These are phyloP conservation scores for Coleophoma eucalyptorum DNA, from an alignment of 2,329 filamentous ascomycete genomes.

Conservation along the genomic window DNA sequence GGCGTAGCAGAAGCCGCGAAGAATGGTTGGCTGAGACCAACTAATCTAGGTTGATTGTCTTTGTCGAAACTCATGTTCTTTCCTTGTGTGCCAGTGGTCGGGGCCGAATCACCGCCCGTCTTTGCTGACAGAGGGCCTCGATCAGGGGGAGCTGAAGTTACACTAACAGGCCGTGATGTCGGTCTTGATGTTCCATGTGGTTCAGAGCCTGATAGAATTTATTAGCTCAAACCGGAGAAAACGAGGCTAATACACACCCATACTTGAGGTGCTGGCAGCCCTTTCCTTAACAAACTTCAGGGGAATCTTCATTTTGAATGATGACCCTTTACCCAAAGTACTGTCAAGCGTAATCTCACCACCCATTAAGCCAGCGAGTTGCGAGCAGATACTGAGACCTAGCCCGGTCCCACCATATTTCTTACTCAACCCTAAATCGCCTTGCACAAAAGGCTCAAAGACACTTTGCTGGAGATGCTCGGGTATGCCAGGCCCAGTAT, in stretches of 20 bases:
- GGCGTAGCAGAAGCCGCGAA: conserved; percentile 41
- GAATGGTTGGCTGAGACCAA: conserved; percentile 81
- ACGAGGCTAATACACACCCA: conserved; percentile 2
- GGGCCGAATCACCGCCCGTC: neutral
- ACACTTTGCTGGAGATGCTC: conserved; percentile 74
- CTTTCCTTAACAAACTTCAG: conserved; percentile 71
- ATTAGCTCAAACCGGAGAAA: neutral
- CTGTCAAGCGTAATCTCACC: conserved; percentile 72
- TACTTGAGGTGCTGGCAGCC: conserved; percentile 30
- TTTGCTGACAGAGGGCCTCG: neutral
- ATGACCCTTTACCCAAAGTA: conserved; percentile 69
- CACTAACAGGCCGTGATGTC: conserved; percentile 27
- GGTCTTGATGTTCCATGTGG: conserved; percentile 23
- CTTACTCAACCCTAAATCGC: conserved; percentile 83
- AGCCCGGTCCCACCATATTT: conserved; percentile 88
- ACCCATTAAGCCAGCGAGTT: conserved; percentile 79
- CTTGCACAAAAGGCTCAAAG: conserved; percentile 93
- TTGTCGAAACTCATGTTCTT: conserved; percentile 41
- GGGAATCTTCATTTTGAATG: conserved; percentile 80
- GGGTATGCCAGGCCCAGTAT: conserved; percentile 84
- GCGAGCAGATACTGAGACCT: conserved; percentile 84
- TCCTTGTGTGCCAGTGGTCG: conserved; percentile 7
- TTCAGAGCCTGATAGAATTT: conserved; percentile 14
- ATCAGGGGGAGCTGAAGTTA: conserved; percentile 11
- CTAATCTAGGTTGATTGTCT: conserved; percentile 71